A percentile compares a stretch with the other conserved stretches of the same genome.
Evolutionary conservation across 805 yeast species (phyloP).

Genomic region (Candida palmyrensis): DNA sequence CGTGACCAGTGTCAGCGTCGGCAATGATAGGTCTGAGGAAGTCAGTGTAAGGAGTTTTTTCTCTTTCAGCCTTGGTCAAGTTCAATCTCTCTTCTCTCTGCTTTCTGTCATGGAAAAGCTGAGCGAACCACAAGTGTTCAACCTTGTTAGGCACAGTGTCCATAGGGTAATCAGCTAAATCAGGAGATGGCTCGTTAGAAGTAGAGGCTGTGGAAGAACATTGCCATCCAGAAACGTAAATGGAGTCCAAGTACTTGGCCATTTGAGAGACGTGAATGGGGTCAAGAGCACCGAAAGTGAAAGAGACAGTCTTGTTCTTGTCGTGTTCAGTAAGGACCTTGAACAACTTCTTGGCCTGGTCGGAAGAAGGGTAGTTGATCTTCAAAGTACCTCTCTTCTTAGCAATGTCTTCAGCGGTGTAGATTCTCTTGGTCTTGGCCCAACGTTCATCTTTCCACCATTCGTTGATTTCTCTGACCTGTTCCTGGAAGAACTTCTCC

Average conservation of each 20-base stretch:
- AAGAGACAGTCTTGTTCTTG: slow-evolving; percentile 65
- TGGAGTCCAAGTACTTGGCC: slow-evolving; percentile 91
- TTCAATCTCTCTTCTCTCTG: slow-evolving; percentile 81
- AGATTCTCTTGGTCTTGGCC: slow-evolving; percentile 81
- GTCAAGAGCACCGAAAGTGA: slow-evolving; percentile 94
- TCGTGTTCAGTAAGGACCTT: slow-evolving; percentile 67
- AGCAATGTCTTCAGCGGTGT: slow-evolving; percentile 85
- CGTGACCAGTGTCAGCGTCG: slow-evolving; percentile 98
- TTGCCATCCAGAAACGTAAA: slow-evolving; percentile 98
- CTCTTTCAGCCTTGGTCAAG: slow-evolving; percentile 58
- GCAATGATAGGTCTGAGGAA: slow-evolving; percentile 93
- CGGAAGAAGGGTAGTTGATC: slow-evolving; percentile 68
- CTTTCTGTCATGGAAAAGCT: slow-evolving; percentile 93
- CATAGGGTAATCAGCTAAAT: slow-evolving; percentile 97
- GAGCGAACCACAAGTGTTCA: slow-evolving; percentile 95
- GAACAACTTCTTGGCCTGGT: slow-evolving; percentile 80
- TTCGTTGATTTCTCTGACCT: slow-evolving; percentile 65
- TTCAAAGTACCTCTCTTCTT: slow-evolving; percentile 78
- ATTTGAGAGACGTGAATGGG: slow-evolving; percentile 94
- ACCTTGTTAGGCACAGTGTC: slow-evolving; percentile 99
- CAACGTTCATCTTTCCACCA: slow-evolving; percentile 98
- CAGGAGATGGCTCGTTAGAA: slow-evolving; percentile 97
- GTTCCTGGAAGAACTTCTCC: slow-evolving; percentile 58
- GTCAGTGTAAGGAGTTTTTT: slow-evolving; percentile 70
- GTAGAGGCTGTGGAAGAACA: slow-evolving; percentile 97